These are phyloP conservation scores for Colletotrichum sp. DNA, from an alignment of 2,329 filamentous ascomycete genomes.

Conservation along the genomic window DNA sequence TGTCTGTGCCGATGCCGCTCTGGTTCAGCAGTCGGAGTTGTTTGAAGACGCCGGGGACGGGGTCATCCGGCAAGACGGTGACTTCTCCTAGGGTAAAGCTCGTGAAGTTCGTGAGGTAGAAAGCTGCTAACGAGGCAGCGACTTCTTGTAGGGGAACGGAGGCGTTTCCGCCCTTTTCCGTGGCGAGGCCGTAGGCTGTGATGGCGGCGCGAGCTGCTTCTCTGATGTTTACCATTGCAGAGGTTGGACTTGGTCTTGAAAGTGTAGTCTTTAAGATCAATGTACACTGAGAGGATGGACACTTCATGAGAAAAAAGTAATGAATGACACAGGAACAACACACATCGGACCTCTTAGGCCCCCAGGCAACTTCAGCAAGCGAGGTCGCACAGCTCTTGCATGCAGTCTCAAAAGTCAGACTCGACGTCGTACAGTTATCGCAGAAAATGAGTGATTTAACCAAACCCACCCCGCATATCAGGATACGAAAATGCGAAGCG, in stretches of 20 bases:
- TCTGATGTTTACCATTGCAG: slow-evolving; percentile 8
- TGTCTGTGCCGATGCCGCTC: slow-evolving; percentile 16
- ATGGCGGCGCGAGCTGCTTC: slow-evolving; percentile 1
- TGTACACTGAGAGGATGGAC: not conserved
- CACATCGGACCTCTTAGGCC: not conserved
- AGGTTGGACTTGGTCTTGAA: no score
- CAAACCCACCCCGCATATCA: not conserved
- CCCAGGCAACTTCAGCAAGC: fast-evolving
- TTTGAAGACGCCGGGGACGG: not conserved
- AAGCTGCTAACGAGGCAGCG: not conserved
- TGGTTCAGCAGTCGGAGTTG: not conserved
- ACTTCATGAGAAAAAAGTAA: fast-evolving
- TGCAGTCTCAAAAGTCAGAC: not conserved
- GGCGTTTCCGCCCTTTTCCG: not conserved
- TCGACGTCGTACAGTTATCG: not conserved
- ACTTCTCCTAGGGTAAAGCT: not conserved
- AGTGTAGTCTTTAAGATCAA: no score
- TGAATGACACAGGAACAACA: not conserved
- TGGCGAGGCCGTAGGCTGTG: not conserved
- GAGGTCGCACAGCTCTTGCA: not conserved
- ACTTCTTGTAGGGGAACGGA: not conserved
- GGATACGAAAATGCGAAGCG: not conserved
- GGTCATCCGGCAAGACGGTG: not conserved
- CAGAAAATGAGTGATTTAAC: not conserved
- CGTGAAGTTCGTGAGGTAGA: slow-evolving; percentile 13